Percentiles rank a stretch among this genome's conserved stretches.
Conservation (phyloP, 2,329 filamentous ascomycete species). For the Pochonia chlamydosporia region DNA sequence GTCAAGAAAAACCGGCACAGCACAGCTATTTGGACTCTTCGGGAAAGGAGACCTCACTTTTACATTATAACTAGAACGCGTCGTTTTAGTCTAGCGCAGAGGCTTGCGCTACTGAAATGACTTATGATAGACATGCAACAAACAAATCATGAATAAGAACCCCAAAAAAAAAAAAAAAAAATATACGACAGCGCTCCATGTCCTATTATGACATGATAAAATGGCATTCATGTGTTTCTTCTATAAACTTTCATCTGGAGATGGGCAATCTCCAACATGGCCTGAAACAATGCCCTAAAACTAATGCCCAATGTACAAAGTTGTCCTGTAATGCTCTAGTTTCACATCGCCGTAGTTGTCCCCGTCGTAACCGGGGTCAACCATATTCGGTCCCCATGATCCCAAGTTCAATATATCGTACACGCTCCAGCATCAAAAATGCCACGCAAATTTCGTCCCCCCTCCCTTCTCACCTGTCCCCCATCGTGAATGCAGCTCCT, state of each 20-base stretch:
- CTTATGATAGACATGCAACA: conserved; percentile 12
- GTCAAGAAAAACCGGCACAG: neutral
- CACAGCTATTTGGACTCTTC: neutral
- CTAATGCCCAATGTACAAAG: conserved; percentile 1
- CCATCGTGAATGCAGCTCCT: neutral
- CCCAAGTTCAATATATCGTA: conserved; percentile 2
- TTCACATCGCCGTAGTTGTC: neutral
- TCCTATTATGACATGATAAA: too few species aligned
- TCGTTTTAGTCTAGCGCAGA: neutral
- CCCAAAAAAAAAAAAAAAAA: neutral
- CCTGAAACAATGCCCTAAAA: too few species aligned
- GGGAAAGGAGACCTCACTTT: neutral
- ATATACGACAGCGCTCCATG: too few species aligned
- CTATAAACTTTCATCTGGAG: neutral
- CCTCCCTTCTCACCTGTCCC: neutral
- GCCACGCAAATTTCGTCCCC: neutral
- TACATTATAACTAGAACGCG: neutral
- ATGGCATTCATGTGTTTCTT: too few species aligned
- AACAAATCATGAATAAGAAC: conserved; percentile 1
- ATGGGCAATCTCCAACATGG: too few species aligned
- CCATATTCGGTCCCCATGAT: neutral
- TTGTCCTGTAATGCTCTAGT: neutral
- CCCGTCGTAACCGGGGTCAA: neutral
- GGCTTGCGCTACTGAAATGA: conserved; percentile 2
- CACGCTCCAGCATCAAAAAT: neutral